Conservation (phyloP, 1,139 yeast genomes). For the Scheffersomyces stambukii region DNA sequence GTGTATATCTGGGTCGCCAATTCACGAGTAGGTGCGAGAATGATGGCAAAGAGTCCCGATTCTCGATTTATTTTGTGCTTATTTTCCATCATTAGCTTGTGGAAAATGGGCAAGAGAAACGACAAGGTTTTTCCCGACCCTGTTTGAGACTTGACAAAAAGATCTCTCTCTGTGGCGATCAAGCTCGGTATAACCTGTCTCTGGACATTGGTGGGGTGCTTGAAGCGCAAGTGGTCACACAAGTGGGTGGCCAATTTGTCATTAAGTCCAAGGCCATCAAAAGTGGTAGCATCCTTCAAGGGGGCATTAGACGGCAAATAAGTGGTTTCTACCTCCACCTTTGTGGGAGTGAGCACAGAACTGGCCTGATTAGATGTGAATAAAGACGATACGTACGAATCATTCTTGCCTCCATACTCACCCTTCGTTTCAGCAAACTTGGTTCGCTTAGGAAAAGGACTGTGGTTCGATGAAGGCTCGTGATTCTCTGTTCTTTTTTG, state of each 20-base stretch:
- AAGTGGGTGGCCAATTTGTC: slow-evolving; percentile 53
- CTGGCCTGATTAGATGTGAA: slow-evolving; percentile 67
- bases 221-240: slow-evolving; percentile 52
- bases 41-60: slow-evolving; percentile 85
- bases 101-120: slow-evolving; percentile 77
- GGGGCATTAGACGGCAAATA: slow-evolving; percentile 82
- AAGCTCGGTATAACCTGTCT: slow-evolving; percentile 75
- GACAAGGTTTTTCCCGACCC: slow-evolving; percentile 95
- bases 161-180: slow-evolving; percentile 51
- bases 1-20: slow-evolving; percentile 87
- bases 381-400: slow-evolving; percentile 75
- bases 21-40: slow-evolving; percentile 91
- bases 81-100: slow-evolving; percentile 54
- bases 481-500: slow-evolving; percentile 2
- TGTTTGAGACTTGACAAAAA: slow-evolving; percentile 90
- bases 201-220: slow-evolving; percentile 83
- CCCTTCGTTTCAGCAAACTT: slow-evolving; percentile 42
- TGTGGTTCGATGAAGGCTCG: slow-evolving; percentile 6
- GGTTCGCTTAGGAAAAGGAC: slow-evolving; percentile 19
- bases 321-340: slow-evolving; percentile 14
- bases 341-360: slow-evolving; percentile 22
- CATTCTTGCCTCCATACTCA: slow-evolving; percentile 47
- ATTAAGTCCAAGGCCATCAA: slow-evolving; percentile 67
- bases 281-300: slow-evolving; percentile 60
- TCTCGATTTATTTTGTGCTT: slow-evolving; percentile 52